A percentile compares a stretch with the other conserved stretches of the same genome.
Conservation (phyloP, 164 flowering plant genomes). For the Magnolia changhungtana region DNA sequence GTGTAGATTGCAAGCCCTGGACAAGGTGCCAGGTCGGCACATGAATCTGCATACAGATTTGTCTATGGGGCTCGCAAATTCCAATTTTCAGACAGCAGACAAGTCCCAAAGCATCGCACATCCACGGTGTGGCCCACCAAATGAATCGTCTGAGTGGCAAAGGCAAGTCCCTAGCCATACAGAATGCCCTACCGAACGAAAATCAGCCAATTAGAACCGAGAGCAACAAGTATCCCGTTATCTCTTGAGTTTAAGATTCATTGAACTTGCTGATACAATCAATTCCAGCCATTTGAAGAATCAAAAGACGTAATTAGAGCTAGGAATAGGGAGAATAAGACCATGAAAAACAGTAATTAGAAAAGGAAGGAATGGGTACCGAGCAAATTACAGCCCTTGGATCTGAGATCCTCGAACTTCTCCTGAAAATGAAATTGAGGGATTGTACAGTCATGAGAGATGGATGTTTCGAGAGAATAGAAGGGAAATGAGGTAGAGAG, state of each 20-base stretch:
- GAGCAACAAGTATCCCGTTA: background rate
- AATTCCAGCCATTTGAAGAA: background rate
- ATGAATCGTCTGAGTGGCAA: background rate
- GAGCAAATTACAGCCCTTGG: constrained; percentile 77
- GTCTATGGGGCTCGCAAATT: too few relatives aligned
- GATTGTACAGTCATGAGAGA: background rate
- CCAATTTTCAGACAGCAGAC: too few relatives aligned
- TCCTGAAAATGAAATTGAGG: constrained; percentile 45
- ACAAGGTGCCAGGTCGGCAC: too few relatives aligned
- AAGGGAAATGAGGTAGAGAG: too few relatives aligned
- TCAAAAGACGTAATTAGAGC: background rate
- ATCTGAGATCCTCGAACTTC: constrained; percentile 74
- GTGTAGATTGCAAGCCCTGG: too few relatives aligned
- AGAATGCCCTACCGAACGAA: background rate
- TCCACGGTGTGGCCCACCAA: background rate
- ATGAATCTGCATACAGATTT: too few relatives aligned
- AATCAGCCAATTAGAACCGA: background rate
- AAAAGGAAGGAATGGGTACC: constrained; percentile 26
- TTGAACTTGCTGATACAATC: background rate
- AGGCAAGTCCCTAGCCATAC: background rate
- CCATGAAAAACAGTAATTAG: background rate
- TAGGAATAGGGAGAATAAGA: background rate
- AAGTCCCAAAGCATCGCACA: too few relatives aligned
- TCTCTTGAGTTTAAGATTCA: background rate
- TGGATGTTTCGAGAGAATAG: background rate